These are phyloP conservation scores for Trichothecium roseum DNA, from an alignment of 2,329 filamentous ascomycete species.

Conservation along the genomic window DNA sequence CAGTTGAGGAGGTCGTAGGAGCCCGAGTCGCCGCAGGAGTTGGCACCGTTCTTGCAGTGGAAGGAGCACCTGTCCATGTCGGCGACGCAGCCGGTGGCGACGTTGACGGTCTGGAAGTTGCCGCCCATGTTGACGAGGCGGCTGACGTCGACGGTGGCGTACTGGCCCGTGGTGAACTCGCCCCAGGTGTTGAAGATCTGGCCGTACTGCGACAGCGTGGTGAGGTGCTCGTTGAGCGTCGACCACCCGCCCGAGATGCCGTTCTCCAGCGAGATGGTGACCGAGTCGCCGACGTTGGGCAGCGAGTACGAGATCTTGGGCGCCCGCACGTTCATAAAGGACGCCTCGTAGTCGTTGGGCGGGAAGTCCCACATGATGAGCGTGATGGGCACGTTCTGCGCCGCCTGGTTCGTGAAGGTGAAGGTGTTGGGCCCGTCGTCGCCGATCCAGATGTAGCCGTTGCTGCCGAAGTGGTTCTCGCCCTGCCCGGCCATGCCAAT, in stretches of 20 bases:
- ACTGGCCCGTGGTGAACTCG: constrained; percentile 27
- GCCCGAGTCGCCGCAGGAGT: constrained; percentile 19
- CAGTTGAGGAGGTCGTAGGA: constrained; percentile 28
- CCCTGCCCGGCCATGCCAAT: constrained; percentile 16
- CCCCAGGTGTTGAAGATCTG: constrained; percentile 32
- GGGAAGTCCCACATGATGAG: constrained; percentile 16
- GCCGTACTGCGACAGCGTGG: constrained; percentile 20
- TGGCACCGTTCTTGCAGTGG: constrained; percentile 21
- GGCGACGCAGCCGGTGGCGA: constrained; percentile 26
- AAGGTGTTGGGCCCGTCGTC: constrained; percentile 15
- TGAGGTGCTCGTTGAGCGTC: constrained; percentile 18
- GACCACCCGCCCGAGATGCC: constrained; percentile 28
- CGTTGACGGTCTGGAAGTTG: constrained; percentile 19
- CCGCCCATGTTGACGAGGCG: constrained; percentile 32
- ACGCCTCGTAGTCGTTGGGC: constrained; percentile 11
- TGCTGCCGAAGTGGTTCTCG: constrained; percentile 11
- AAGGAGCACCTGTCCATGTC: constrained; percentile 31
- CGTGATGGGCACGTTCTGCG: constrained; percentile 8
- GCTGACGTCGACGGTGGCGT: constrained; percentile 29
- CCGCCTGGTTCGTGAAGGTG: constrained; percentile 16
- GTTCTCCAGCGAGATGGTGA: constrained; percentile 25
- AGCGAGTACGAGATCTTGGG: constrained; percentile 27
- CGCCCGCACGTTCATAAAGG: constrained; percentile 16
- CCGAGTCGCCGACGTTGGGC: constrained; percentile 16
- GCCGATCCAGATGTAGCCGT: constrained; percentile 18